Evolutionary conservation across 345 rosid species (phyloP).

Genomic region (Heritiera littoralis): DNA sequence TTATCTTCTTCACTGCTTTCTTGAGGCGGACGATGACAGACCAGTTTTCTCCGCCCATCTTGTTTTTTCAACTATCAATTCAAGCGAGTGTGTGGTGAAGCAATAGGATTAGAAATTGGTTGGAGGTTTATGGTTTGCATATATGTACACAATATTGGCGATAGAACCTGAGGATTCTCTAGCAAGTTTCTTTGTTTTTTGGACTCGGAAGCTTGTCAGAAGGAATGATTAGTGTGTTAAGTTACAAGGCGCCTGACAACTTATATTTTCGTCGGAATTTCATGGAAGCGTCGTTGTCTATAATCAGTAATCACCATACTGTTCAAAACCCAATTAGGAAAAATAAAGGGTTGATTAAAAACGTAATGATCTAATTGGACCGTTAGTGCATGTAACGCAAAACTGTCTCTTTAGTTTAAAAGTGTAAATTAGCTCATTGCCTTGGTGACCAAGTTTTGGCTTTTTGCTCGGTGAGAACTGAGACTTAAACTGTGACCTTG

Average conservation of each 20-base stretch:
- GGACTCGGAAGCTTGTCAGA: not conserved
- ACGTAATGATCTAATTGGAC: not conserved
- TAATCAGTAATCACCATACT: too few relatives aligned
- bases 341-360: too few relatives aligned
- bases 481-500: not conserved
- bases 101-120: not conserved
- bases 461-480: not conserved
- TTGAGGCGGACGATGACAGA: constrained; percentile 25
- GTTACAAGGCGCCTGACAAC: not conserved
- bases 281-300: too few relatives aligned
- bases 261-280: not conserved
- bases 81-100: not conserved
- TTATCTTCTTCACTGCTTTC: constrained; percentile 33
- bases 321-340: too few relatives aligned
- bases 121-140: not conserved
- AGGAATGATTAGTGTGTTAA: not conserved
- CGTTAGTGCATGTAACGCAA: too few relatives aligned
- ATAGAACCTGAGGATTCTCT: constrained; percentile 2
- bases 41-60: constrained; percentile 23
- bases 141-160: not conserved
- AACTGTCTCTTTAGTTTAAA: not conserved
- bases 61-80: not conserved
- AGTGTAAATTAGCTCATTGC: not conserved
- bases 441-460: constrained; percentile 6
- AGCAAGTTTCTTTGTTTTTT: constrained; percentile 14